Evolutionary conservation across 2,329 filamentous ascomycete species (phyloP).

Genomic region (Xylariales sp.): DNA sequence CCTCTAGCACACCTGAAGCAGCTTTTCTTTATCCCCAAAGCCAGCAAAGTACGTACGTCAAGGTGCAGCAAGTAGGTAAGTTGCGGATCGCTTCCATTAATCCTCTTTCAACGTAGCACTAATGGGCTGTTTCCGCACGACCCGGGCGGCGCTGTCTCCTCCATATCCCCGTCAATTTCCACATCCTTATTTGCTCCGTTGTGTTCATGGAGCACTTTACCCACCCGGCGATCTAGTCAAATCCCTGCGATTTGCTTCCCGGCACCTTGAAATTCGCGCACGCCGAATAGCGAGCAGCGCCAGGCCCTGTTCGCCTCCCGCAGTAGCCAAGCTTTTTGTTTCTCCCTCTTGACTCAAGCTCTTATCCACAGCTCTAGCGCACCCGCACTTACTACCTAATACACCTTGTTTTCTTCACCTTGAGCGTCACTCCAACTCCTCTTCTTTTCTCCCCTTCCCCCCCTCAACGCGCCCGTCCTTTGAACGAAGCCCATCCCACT

Average conservation of each 20-base stretch:
- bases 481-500: conserved; percentile 14
- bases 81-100: no score
- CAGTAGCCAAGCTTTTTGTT: conserved; percentile 21
- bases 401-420: conserved; percentile 22
- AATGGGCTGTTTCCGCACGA: no score
- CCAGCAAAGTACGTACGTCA: no score
- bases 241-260: conserved; percentile 5
- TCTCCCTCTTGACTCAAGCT: conserved; percentile 16
- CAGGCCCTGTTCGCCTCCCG: conserved; percentile 19
- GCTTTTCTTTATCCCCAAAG: no score
- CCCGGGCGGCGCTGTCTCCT: no score
- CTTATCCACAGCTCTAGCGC: conserved; percentile 13
- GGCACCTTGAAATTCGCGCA: conserved; percentile 10
- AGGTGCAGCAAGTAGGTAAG: no score
- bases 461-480: conserved; percentile 28
- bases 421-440: conserved; percentile 13
- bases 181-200: neutral
- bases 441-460: conserved; percentile 15
- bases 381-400: conserved; percentile 19
- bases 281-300: conserved; percentile 9
- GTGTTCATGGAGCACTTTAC: conserved; percentile 7
- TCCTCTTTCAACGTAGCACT: no score
- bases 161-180: conserved; percentile 6
- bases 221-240: conserved; percentile 10
- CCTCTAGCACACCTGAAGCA: no score